Conservation (phyloP, 257 asterid genomes). For the Leptodermis oblonga region DNA sequence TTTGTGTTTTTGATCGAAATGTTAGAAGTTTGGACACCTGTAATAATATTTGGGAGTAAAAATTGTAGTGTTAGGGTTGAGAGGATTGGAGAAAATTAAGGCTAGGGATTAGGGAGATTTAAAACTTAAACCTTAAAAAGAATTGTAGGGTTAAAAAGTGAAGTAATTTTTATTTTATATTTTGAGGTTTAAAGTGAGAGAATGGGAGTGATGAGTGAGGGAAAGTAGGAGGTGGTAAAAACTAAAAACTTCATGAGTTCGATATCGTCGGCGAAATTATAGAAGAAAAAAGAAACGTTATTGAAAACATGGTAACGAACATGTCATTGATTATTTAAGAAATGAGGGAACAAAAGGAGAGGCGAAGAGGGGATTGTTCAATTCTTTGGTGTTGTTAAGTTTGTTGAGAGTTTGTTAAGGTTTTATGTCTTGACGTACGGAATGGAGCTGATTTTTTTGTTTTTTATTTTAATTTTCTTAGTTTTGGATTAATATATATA, state of each 20-base stretch:
- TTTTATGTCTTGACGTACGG: too few relatives aligned
- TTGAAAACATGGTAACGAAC: too few relatives aligned
- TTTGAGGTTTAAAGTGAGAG: background rate
- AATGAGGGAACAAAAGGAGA: background rate
- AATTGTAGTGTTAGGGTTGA: background rate
- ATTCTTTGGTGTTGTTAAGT: background rate
- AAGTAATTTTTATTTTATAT: too few relatives aligned
- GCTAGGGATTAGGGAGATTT: background rate
- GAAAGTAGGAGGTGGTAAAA: background rate
- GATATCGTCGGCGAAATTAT: background rate
- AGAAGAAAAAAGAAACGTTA: background rate
- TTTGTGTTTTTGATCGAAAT: background rate
- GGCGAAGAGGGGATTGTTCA: background rate
- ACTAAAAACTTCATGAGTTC: background rate
- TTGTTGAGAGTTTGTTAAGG: slow-evolving; percentile 9
- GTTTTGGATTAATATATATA: too few relatives aligned
- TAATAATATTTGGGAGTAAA: background rate
- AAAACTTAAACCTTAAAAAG: background rate
- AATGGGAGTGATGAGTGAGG: background rate
- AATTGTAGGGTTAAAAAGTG: background rate
- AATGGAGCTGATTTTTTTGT: too few relatives aligned
- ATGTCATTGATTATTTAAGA: background rate
- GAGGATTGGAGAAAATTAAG: slow-evolving; percentile 8
- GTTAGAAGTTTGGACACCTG: slow-evolving; percentile 13
- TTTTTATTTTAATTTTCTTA: too few relatives aligned